Percentiles rank a stretch among this genome's conserved stretches.
phyloP scores from a whole-genome alignment of 2,329 filamentous ascomycete species.

The Fusarium sp. region DNA sequence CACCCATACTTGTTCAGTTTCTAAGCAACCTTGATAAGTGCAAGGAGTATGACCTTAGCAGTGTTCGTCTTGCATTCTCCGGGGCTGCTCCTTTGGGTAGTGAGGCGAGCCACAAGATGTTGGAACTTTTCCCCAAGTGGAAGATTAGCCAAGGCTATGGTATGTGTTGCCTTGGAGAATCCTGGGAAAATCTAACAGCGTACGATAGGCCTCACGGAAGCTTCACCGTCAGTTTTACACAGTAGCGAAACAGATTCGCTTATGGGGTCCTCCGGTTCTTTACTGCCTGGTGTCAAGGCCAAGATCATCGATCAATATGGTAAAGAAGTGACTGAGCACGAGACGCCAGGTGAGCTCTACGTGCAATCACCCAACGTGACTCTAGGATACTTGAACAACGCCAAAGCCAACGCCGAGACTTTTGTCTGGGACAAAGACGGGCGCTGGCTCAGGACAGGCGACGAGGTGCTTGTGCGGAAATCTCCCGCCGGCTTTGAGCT shows the following conservation, averaged over 20 bases:
- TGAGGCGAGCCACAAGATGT: constrained; percentile 74
- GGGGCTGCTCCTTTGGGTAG: constrained; percentile 76
- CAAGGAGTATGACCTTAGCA: constrained; percentile 27
- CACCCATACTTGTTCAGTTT: constrained; percentile 31
- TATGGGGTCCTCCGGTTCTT: constrained; percentile 76
- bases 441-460: constrained; percentile 85
- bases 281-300: constrained; percentile 72
- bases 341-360: constrained; percentile 83
- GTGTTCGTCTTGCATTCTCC: constrained; percentile 23
- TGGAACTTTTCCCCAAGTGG: constrained; percentile 73
- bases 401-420: constrained; percentile 83
- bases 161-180: constrained; percentile 41
- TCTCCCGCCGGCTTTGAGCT: constrained; percentile 79
- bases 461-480: constrained; percentile 79
- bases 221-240: constrained; percentile 72
- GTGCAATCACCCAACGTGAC: constrained; percentile 82
- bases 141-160: constrained; percentile 79
- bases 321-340: constrained; percentile 73
- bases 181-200: neutral
- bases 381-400: constrained; percentile 88
- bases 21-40: constrained; percentile 12
- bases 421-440: constrained; percentile 71
- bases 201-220: constrained; percentile 76
- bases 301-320: constrained; percentile 76
- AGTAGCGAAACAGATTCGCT: constrained; percentile 70